phyloP scores from a whole-genome alignment of 805 yeast genomes.

The Nakazawaea ishiwadae region DNA sequence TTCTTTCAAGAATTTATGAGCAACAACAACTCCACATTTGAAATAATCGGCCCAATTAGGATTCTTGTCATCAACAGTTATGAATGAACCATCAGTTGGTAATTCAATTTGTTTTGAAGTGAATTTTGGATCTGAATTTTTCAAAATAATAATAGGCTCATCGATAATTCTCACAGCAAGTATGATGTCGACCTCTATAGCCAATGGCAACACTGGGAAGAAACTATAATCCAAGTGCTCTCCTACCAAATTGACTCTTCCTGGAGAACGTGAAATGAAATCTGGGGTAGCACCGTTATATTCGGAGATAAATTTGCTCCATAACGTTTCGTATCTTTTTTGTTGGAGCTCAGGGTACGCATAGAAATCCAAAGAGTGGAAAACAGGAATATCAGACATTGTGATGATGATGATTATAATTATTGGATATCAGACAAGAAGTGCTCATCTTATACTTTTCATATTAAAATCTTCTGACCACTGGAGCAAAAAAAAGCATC shows the following conservation, averaged over 20 bases:
- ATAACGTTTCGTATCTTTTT: constrained; percentile 25
- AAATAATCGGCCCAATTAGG: constrained; percentile 68
- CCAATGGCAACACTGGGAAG: constrained; percentile 70
- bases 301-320: constrained; percentile 11
- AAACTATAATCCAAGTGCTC: constrained; percentile 70
- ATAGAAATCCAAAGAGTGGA: constrained; percentile 30
- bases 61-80: constrained; percentile 42
- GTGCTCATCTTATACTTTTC: background rate
- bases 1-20: constrained; percentile 38
- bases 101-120: constrained; percentile 30
- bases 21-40: constrained; percentile 60
- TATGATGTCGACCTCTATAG: constrained; percentile 58
- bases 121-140: constrained; percentile 32
- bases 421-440: no score
- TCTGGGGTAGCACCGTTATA: constrained; percentile 37
- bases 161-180: constrained; percentile 38
- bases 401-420: no score
- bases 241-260: constrained; percentile 70
- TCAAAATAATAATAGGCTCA: constrained; percentile 20
- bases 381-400: constrained; percentile 27
- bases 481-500: no score
- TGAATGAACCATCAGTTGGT: constrained; percentile 34
- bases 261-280: constrained; percentile 63
- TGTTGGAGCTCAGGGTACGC: constrained; percentile 24
- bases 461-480: no score